Base-by-base conservation (phyloP, 1,284 basidiomycete genomes). In the Ceratorhiza oryzae-sativae region DNA sequence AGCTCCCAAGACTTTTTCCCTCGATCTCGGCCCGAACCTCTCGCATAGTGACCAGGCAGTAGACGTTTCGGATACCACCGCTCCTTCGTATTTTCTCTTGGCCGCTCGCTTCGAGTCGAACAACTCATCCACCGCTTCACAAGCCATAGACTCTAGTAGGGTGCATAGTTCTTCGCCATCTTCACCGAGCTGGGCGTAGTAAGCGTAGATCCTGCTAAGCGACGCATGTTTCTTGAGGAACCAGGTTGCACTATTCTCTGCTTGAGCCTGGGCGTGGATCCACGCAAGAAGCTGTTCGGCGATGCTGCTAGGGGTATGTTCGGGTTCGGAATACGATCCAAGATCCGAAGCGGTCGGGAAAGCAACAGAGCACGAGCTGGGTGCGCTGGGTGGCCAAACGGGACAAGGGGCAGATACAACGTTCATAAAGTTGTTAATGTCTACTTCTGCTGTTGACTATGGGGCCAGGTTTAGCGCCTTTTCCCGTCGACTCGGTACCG, bases 141-240 rank as follows among this genome's bases (percentile, higher is more conserved):
- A 51, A 8, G 67, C 67, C 53, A 70, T 55, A 10, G 42, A 58
- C 25, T 56, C 53, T 10, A 70, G 23, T 5, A 23, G 30, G 3
- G 18, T 20, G 23, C 67, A 70, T n/a, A 70, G 18, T 1, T 30
- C 27, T 12, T 25, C 45, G 23, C 45, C 42, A 13, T 20, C 15
- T 1, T 51, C n/a, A 25, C n/a, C 48, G 4, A 36, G 10, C 46
- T 25, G 23, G 34, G 5, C 34, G n/a, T 46, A 70, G 55, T 70
- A 58, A 23, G 36, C 27, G 48, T 70, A 70, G 41, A 70, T 70
- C 55, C 67, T 42, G 25, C 36, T 55, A 27, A 70, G 53, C 6
- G 67, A 58, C 2, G 20, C 25, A 23, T 70, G 53, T 30, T 70
- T 32, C 30, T 58, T 58, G 10, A 70, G 39, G 39, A 70, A 70